These are phyloP conservation scores for Pichia rugopelliculosa DNA, from an alignment of 805 yeast genomes.

Conservation along the genomic window DNA sequence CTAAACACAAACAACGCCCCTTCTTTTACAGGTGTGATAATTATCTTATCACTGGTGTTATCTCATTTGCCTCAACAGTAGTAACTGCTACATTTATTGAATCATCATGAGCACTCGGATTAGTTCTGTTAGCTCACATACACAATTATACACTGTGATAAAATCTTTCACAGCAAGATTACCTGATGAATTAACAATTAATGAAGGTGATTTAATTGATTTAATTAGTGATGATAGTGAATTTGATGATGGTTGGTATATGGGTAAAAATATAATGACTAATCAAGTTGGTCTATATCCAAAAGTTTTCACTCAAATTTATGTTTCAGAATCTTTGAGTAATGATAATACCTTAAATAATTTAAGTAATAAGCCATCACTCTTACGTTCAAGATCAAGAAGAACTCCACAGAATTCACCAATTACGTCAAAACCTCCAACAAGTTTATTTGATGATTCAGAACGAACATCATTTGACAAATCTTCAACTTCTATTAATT, in stretches of 20 bases:
- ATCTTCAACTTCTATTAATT: neutral
- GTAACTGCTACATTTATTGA: neutral
- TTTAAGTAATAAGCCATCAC: constrained; percentile 27
- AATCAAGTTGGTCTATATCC: constrained; percentile 85
- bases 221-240: constrained; percentile 89
- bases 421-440: constrained; percentile 14
- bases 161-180: constrained; percentile 83
- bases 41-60: too few species aligned
- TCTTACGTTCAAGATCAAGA: constrained; percentile 56
- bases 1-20: too few species aligned
- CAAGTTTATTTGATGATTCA: neutral
- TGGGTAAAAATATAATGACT: constrained; percentile 71
- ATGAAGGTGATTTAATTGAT: constrained; percentile 78
- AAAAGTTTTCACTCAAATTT: constrained; percentile 62
- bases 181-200: constrained; percentile 80
- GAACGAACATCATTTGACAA: neutral
- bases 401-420: constrained; percentile 30
- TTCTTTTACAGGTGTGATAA: too few species aligned
- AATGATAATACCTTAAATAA: constrained; percentile 3
- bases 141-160: constrained; percentile 44
- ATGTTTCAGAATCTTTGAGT: neutral
- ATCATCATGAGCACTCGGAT: neutral
- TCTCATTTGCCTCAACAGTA: neutral
- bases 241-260: constrained; percentile 95
- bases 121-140: neutral